Evolutionary conservation across 352 stramenopile genomes (phyloP), one percentile per base, ranked within the genome.

Genomic region (Phytophthora constricta): DNA sequence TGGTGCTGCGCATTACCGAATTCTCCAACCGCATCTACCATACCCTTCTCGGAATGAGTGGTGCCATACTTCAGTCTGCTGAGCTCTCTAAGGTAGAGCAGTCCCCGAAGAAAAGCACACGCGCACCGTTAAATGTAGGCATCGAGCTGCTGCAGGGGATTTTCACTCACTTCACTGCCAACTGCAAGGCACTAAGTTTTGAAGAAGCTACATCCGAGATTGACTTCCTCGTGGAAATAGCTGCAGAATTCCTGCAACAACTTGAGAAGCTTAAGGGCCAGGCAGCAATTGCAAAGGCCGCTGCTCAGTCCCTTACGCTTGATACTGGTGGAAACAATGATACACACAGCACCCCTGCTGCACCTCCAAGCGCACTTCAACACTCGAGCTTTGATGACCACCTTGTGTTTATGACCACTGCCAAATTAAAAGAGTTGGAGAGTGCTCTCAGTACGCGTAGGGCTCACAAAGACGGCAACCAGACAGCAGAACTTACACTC

Each of bases 181-280:
- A 63, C 34, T 71, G 62, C 49, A 61, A 74, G 3, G 25, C 50
- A 17, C 23, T 68, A 14, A 25, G 65, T 0, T 51, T 53, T 0
- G 48, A 70, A 20, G 72, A 79, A 20, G 49, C 46, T 14, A 39
- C 33, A n/a, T 55, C 68, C 0, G 51, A 75, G 11, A 54, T 76
- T 9, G 52, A 58, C 1, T 61, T 78, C 14, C 20, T 91, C 8
- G 41, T 77, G 4, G 68, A 84, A 19, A 77, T 76, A 28, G 54
- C 79, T 0, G 43, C 61, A 0, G 28, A 71, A 4, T 91, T 91
- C 47, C 62, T 72, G 10, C 58, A 76, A 17, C 79, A 90, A 31
- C 59, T 90, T 14, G 63, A 70, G 0, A 85, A 86, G 28, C 73
- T 90, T 7, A 85, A 82, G 42, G 68, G 78, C 17, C 80, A 91